phyloP scores from a whole-genome alignment of 306 rosid species.

The Albizia julibrissin region DNA sequence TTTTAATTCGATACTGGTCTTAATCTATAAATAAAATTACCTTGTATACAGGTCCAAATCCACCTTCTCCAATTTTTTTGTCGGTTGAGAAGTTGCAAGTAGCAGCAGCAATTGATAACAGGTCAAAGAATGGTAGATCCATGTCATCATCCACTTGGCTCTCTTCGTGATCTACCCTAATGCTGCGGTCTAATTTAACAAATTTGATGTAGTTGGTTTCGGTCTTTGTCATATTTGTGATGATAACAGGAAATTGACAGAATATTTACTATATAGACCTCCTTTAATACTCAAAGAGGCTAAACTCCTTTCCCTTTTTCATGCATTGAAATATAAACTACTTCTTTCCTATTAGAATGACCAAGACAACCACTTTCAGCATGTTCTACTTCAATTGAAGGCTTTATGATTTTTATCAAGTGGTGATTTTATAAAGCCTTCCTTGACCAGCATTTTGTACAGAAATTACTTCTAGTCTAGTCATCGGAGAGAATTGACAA shows the following conservation, averaged over 20 bases:
- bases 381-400: not conserved
- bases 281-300: not conserved
- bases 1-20: not conserved
- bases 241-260: not conserved
- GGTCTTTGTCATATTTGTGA: not conserved
- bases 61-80: conserved; percentile 63
- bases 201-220: not conserved
- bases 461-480: not conserved
- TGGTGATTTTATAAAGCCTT: not conserved
- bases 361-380: not conserved
- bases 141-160: conserved; percentile 53
- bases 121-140: conserved; percentile 51
- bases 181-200: conserved; percentile 20
- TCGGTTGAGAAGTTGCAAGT: conserved; percentile 43
- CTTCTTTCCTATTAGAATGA: not conserved
- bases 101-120: conserved; percentile 46
- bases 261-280: not conserved
- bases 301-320: not conserved
- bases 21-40: conserved; percentile 28
- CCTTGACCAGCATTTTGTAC: conserved; percentile 1
- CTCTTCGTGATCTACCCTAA: conserved; percentile 32
- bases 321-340: not conserved
- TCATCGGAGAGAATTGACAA: not conserved
- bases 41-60: conserved; percentile 63
- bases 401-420: not conserved